A percentile compares a stretch with the other conserved stretches of the same genome.
phyloP scores from a whole-genome alignment of 805 yeast species.

The Myxozyma monticola region DNA sequence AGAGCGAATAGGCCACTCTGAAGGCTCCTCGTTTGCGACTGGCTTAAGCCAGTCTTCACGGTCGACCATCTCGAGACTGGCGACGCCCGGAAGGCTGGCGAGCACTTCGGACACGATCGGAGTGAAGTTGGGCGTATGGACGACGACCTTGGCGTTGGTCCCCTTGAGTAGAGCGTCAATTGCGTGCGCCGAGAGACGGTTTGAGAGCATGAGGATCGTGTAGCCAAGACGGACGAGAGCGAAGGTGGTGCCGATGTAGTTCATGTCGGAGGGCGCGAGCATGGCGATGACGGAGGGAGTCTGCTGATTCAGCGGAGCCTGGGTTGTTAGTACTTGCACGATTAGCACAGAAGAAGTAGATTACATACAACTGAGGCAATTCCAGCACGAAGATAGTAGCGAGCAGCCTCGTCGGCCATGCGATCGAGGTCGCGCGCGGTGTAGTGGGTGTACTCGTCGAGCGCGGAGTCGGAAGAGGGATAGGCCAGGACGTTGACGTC shows the following conservation, averaged over 20 bases:
- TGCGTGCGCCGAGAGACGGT: conserved; percentile 16
- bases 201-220: conserved; percentile 18
- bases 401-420: conserved; percentile 21
- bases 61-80: not conserved
- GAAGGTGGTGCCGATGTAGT: conserved; percentile 13
- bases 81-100: not conserved
- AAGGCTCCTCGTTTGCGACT: not conserved
- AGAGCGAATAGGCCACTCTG: conserved; percentile 2
- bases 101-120: conserved; percentile 1
- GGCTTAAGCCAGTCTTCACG: conserved; percentile 8
- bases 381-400: conserved; percentile 7
- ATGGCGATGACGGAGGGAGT: conserved; percentile 10
- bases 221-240: conserved; percentile 21
- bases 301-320: conserved; percentile 3
- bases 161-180: conserved; percentile 5
- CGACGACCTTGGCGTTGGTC: conserved; percentile 3
- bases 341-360: too few species aligned
- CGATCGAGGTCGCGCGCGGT: conserved; percentile 9
- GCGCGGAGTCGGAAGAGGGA: conserved; percentile 7
- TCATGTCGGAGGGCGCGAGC: conserved; percentile 20
- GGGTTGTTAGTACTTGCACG: not conserved
- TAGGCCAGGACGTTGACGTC: conserved; percentile 11
- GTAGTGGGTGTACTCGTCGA: conserved; percentile 12
- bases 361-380: conserved; percentile 3
- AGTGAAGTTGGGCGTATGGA: conserved; percentile 1